phyloP scores from a whole-genome alignment of 208 protist species.

The Wallacemonas sp. region DNA sequence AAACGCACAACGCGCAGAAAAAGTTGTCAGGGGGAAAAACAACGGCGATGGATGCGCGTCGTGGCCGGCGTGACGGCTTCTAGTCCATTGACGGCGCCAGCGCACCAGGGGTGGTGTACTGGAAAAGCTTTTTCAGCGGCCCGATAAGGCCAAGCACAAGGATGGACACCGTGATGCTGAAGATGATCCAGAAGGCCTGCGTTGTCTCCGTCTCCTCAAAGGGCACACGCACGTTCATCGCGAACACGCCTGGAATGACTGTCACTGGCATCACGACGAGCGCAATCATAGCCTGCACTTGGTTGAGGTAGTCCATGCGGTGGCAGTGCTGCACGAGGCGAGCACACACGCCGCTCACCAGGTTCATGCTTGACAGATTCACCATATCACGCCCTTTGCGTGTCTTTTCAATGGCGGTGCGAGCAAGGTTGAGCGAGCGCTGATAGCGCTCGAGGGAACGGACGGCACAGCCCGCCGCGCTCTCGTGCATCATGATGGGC shows the following conservation, averaged over 20 bases:
- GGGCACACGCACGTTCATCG: constrained; percentile 72
- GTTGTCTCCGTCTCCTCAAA: constrained; percentile 36
- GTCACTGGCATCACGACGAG: constrained; percentile 76
- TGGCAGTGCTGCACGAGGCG: constrained; percentile 79
- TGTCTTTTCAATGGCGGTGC: constrained; percentile 43
- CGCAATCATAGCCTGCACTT: constrained; percentile 71
- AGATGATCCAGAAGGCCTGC: constrained; percentile 48
- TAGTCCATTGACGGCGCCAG: constrained; percentile 51
- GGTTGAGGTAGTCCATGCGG: constrained; percentile 83
- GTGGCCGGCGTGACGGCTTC: too few species aligned
- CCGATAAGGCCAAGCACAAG: constrained; percentile 37
- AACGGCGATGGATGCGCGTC: too few species aligned
- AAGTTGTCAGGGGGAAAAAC: background rate
- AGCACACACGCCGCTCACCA: constrained; percentile 76
- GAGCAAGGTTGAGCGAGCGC: constrained; percentile 39
- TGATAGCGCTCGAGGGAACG: constrained; percentile 50
- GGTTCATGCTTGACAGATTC: constrained; percentile 74
- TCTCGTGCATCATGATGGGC: constrained; percentile 42
- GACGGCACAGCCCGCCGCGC: constrained; percentile 6
- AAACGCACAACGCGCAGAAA: background rate
- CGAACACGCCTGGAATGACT: constrained; percentile 69
- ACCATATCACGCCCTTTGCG: constrained; percentile 66
- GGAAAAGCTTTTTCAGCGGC: constrained; percentile 43
- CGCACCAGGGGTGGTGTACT: constrained; percentile 56
- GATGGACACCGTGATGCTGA: constrained; percentile 37